Percentiles rank a stretch among this genome's conserved stretches.
phyloP scores from a whole-genome alignment of 139 green algal species.

The Limnomonas spitsbergensis region DNA sequence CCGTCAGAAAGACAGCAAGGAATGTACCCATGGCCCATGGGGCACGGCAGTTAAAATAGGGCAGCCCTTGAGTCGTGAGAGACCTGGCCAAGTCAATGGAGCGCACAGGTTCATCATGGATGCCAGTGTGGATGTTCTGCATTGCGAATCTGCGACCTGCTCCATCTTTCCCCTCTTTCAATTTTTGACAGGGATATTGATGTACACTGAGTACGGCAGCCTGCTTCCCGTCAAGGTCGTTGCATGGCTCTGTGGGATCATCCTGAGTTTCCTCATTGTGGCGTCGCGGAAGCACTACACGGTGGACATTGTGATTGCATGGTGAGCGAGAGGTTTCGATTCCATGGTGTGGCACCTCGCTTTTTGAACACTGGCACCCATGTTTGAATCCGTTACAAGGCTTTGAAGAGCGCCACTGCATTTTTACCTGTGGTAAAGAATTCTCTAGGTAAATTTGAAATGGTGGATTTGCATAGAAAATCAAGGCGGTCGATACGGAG shows the following conservation, averaged over 20 bases:
- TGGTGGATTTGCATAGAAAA: not conserved
- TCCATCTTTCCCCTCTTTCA: too few relatives aligned
- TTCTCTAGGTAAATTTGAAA: not conserved
- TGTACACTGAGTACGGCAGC: constrained; percentile 79
- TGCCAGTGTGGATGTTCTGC: too few relatives aligned
- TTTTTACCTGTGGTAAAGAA: constrained; percentile 58
- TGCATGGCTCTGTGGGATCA: constrained; percentile 35
- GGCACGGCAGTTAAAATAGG: too few relatives aligned
- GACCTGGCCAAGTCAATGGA: too few relatives aligned
- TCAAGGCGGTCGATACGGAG: not conserved
- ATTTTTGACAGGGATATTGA: constrained; percentile 69
- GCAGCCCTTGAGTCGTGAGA: too few relatives aligned
- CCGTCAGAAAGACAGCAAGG: too few relatives aligned
- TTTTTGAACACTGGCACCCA: constrained; percentile 88
- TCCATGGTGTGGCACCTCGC: constrained; percentile 13
- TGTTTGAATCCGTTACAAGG: too few relatives aligned
- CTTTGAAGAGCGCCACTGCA: too few relatives aligned
- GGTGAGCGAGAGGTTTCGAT: constrained; percentile 3
- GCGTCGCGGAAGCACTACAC: constrained; percentile 90
- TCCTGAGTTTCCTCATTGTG: constrained; percentile 78
- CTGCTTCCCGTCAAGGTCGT: constrained; percentile 50
- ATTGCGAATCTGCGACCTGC: too few relatives aligned
- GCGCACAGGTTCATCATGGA: too few relatives aligned
- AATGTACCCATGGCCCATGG: too few relatives aligned
- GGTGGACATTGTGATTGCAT: constrained; percentile 31